Conservation (phyloP, 352 stramenopile species). For the Globisporangium rhizosaccharum region DNA sequence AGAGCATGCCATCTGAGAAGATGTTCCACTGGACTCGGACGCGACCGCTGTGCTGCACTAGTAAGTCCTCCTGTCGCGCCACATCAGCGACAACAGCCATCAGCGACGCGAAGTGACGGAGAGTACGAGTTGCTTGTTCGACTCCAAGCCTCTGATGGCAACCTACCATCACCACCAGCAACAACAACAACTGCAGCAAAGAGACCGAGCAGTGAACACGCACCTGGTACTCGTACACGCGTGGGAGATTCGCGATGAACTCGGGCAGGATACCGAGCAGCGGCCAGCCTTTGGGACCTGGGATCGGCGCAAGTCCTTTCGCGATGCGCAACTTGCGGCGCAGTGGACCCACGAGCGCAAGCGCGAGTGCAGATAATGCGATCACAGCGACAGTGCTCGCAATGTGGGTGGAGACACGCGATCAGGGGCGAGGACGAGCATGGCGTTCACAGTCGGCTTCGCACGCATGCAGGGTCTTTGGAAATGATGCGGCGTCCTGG, state of each 20-base stretch:
- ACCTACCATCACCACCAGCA: too few species aligned
- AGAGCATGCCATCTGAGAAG: constrained; percentile 50
- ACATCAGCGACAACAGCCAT: too few species aligned
- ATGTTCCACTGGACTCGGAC: too few species aligned
- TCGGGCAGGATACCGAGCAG: constrained; percentile 13
- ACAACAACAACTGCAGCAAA: neutral
- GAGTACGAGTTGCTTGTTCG: too few species aligned
- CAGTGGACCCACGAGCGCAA: neutral
- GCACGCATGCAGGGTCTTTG: too few species aligned
- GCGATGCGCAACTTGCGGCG: constrained; percentile 11
- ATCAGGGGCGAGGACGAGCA: too few species aligned
- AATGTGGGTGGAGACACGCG: too few species aligned
- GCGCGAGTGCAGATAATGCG: neutral
- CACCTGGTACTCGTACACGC: constrained; percentile 14
- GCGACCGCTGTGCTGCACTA: too few species aligned
- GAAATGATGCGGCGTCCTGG: too few species aligned
- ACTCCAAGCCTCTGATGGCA: neutral
- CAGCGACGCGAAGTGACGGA: too few species aligned
- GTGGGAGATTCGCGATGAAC: constrained; percentile 2
- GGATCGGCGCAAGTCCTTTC: constrained; percentile 7
- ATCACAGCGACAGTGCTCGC: neutral
- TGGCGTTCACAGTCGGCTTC: too few species aligned
- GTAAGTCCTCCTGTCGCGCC: too few species aligned
- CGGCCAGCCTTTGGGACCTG: constrained; percentile 10
- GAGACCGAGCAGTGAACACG: neutral